Conservation (phyloP, 208 protist species). For the Trypanosoma melophagium region DNA sequence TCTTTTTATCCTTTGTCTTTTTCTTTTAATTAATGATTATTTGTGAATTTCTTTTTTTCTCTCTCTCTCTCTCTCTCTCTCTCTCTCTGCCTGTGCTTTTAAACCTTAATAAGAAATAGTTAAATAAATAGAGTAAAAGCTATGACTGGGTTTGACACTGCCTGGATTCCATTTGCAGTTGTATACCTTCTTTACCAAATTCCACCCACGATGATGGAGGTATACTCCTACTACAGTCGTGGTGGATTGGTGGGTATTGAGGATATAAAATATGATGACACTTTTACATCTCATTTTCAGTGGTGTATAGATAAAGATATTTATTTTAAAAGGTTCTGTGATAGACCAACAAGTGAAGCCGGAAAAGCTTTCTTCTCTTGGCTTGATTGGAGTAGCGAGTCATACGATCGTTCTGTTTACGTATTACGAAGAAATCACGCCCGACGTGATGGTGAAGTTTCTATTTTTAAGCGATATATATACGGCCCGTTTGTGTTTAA, state of each 20-base stretch:
- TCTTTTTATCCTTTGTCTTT: conserved; percentile 8
- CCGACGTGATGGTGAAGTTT: conserved; percentile 66
- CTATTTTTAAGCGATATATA: conserved; percentile 70
- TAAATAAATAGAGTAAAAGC: conserved; percentile 3
- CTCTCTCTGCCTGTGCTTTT: background rate
- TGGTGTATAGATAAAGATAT: conserved; percentile 73
- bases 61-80: background rate
- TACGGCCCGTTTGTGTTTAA: conserved; percentile 91
- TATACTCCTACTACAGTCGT: conserved; percentile 90
- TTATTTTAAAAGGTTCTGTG: conserved; percentile 88
- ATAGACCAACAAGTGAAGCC: conserved; percentile 81
- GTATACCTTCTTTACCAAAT: conserved; percentile 89
- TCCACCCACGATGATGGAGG: conserved; percentile 88
- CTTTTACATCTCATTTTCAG: conserved; percentile 59
- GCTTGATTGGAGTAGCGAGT: conserved; percentile 87
- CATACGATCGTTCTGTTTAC: conserved; percentile 86
- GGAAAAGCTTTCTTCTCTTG: conserved; percentile 86
- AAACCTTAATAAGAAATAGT: background rate
- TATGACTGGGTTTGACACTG: conserved; percentile 79
- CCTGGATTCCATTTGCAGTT: conserved; percentile 83
- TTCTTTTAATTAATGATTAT: background rate
- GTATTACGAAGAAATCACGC: conserved; percentile 74
- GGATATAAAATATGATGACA: conserved; percentile 88
- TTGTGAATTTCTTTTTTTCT: background rate
- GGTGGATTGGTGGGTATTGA: conserved; percentile 80